Evolutionary conservation across 2,329 filamentous ascomycete genomes (phyloP).

Genomic region (Hypocrella siamensis): DNA sequence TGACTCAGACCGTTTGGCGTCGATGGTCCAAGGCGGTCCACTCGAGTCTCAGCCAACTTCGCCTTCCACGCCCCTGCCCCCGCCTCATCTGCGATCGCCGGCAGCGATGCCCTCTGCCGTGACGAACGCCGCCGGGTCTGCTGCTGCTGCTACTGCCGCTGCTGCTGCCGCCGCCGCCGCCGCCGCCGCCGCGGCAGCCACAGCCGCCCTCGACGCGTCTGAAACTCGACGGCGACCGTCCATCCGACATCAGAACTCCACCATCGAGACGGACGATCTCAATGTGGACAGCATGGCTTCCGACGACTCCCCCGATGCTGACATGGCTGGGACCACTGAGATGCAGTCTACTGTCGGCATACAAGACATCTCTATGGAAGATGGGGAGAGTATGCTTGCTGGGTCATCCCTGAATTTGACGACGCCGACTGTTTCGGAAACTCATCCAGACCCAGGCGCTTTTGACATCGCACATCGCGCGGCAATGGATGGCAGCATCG

Average conservation of each 20-base stretch:
- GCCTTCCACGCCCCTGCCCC: constrained; percentile 67
- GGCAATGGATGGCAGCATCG: constrained; percentile 70
- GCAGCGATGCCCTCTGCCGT: constrained; percentile 35
- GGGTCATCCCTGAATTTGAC: constrained; percentile 59
- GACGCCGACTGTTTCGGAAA: constrained; percentile 65
- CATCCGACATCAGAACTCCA: constrained; percentile 81
- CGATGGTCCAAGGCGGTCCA: constrained; percentile 58
- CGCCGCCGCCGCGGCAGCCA: constrained; percentile 23
- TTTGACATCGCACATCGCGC: constrained; percentile 89
- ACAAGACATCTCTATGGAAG: constrained; percentile 66
- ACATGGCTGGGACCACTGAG: constrained; percentile 66
- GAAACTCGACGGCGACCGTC: constrained; percentile 57
- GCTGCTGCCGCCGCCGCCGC: constrained; percentile 33
- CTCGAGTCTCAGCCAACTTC: constrained; percentile 81
- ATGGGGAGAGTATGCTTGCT: constrained; percentile 64
- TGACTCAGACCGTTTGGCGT: constrained; percentile 68
- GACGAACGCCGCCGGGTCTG: constrained; percentile 20
- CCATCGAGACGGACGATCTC: constrained; percentile 75
- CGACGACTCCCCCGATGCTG: constrained; percentile 61
- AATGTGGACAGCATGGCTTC: constrained; percentile 69
- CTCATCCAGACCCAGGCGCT: constrained; percentile 65
- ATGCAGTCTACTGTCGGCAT: constrained; percentile 74
- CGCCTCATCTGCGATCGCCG: constrained; percentile 41
- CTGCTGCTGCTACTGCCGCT: constrained; percentile 12
- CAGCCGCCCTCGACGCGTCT: constrained; percentile 31